Conservation (phyloP, 441 rosid genomes). For the Populus hybrid region DNA sequence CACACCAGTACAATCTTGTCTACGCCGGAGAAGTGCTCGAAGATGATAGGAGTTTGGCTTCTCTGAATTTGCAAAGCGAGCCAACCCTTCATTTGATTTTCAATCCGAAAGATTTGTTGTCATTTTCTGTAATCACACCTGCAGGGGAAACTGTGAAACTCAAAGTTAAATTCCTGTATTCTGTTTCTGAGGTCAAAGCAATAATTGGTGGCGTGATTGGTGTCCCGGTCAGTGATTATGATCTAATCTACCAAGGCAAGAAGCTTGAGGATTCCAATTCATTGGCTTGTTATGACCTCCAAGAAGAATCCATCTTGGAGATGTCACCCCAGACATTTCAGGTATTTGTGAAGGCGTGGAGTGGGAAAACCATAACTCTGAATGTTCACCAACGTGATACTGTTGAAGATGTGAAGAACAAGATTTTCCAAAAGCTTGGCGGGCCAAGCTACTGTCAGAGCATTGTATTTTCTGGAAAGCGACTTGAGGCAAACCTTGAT, state of each 20-base stretch:
- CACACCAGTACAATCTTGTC: constrained; percentile 19
- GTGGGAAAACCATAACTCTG: constrained; percentile 22
- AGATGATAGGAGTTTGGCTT: constrained; percentile 27
- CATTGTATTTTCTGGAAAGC: constrained; percentile 26
- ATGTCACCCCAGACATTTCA: constrained; percentile 11
- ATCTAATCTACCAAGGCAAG: constrained; percentile 18
- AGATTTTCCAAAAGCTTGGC: constrained; percentile 20
- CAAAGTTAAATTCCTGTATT: constrained; percentile 20
- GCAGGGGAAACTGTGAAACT: constrained; percentile 12
- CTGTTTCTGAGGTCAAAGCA: constrained; percentile 25
- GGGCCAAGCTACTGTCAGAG: constrained; percentile 13
- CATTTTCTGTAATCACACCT: constrained; percentile 24
- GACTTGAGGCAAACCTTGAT: constrained; percentile 16
- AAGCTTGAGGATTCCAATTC: constrained; percentile 28
- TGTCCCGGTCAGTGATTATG: not conserved
- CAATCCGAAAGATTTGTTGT: constrained; percentile 16
- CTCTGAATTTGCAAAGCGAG: constrained; percentile 14
- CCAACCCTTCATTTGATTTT: constrained; percentile 23
- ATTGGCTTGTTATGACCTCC: constrained; percentile 29
- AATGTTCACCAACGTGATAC: constrained; percentile 14
- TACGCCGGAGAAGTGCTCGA: constrained; percentile 25
- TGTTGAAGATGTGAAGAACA: constrained; percentile 17
- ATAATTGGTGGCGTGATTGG: constrained; percentile 20
- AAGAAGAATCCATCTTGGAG: constrained; percentile 21
- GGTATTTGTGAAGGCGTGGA: constrained; percentile 31